Evolutionary conservation across 1,284 basidiomycete genomes (phyloP), one percentile per base, ranked within the genome.

Genomic region (Singerocomus rubriflavus): DNA sequence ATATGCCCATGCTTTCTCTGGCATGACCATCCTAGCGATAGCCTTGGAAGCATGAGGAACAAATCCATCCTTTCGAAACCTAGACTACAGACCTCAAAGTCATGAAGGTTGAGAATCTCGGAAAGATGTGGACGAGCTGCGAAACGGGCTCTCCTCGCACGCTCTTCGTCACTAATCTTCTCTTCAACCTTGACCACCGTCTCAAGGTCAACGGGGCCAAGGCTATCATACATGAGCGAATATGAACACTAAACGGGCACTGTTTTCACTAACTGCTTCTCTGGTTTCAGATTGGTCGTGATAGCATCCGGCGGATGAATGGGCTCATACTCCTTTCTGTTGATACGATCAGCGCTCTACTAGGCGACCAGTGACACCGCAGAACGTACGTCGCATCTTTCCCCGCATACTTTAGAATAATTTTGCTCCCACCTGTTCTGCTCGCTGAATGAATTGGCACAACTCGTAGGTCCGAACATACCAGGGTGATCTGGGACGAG

Each of bases 241-340:
- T n/a, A 37, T 6, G 36, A 27, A 29, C 3, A 1, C 4, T 7
- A 9, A 21, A 12, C 8, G 27, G 5, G 5, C 4, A 25, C 4
- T 13, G 1, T 5, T 5, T 32, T 0, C 6, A 67, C 83, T 59
- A 56, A 87, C 84, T 89, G 85, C 64, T 89, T 90, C 53, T 88
- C 82, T 34, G 74, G 74, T 41, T 88, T 86, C 21, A 96, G 75
- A 66, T 95, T 85, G 29, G 84, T 88, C 30, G 83, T 87, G 58
- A 95, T 91, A 2, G 90, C 87, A 59, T 93, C 85, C 4, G 91
- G 91, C 0, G 92, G 92, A 63, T 95, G 92, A 38, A 94, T 92
- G 8, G 88, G 85, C 48, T 91, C 89, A 55, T 91, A 92, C 69
- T 89, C 90, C 54, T 56, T 57, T 40, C 67, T 69, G 40, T 40